These are phyloP conservation scores for Vitis hybrid DNA, from an alignment of 177 flowering plant genomes.

Conservation along the genomic window DNA sequence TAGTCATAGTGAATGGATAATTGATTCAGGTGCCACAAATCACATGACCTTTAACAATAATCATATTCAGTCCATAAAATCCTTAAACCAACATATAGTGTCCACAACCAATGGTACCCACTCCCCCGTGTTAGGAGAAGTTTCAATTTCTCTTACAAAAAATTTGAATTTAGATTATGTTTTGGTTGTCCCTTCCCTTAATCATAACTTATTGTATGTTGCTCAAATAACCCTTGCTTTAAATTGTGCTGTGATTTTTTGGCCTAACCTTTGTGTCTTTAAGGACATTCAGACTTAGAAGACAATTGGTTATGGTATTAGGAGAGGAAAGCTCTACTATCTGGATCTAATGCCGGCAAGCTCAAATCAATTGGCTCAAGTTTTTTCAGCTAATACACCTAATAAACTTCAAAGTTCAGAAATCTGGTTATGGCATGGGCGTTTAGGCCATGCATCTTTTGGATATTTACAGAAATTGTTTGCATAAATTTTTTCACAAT, in stretches of 20 bases:
- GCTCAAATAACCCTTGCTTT: neutral
- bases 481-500: neutral
- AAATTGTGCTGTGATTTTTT: conserved; percentile 15
- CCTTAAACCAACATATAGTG: neutral
- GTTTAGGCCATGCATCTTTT: conserved; percentile 18
- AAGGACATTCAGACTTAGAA: neutral
- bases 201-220: too few relatives aligned
- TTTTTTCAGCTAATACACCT: too few relatives aligned
- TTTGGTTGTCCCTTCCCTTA: neutral
- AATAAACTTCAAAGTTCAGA: neutral
- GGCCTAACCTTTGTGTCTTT: conserved; percentile 8
- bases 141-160: conserved; percentile 7
- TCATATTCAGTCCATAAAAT: neutral
- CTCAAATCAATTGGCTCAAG: too few relatives aligned
- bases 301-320: conserved; percentile 14
- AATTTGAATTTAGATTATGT: conserved; percentile 6
- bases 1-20: neutral
- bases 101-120: conserved; percentile 12
- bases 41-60: conserved; percentile 17
- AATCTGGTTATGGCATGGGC: conserved; percentile 16
- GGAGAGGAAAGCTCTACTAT: neutral
- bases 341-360: neutral
- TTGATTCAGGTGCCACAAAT: conserved; percentile 5
- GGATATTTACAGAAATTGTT: conserved; percentile 13
- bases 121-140: conserved; percentile 8